These are phyloP conservation scores for Leccinum pellstonianum DNA, from an alignment of 768 basidiomycete genomes.

Conservation along the genomic window DNA sequence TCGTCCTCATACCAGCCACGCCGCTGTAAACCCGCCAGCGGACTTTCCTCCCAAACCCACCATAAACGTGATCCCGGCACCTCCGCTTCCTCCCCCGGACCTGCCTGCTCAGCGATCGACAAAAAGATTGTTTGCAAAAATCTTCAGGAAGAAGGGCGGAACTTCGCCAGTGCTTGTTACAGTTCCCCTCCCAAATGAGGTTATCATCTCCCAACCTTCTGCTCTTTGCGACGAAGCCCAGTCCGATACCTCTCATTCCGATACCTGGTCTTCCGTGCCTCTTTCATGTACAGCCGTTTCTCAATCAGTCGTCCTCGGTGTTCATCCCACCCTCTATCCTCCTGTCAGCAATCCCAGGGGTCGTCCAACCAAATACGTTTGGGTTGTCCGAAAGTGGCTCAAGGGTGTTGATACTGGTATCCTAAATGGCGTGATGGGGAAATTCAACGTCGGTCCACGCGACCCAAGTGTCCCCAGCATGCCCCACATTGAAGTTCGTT, in stretches of 20 bases:
- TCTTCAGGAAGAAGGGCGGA: conserved; percentile 62
- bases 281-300: conserved; percentile 23
- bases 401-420: conserved; percentile 53
- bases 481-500: conserved; percentile 63
- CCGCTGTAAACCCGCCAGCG: background rate
- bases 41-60: conserved; percentile 8
- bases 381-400: conserved; percentile 75
- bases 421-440: conserved; percentile 45
- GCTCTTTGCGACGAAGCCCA: conserved; percentile 19
- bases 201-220: conserved; percentile 19
- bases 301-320: conserved; percentile 58
- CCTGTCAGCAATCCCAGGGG: conserved; percentile 38
- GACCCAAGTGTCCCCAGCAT: conserved; percentile 14
- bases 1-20: conserved; percentile 5
- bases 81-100: conserved; percentile 16
- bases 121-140: conserved; percentile 62
- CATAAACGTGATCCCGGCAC: conserved; percentile 18
- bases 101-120: conserved; percentile 41
- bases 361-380: conserved; percentile 58
- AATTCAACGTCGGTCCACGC: conserved; percentile 32
- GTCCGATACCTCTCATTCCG: conserved; percentile 9
- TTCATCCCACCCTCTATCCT: conserved; percentile 64
- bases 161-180: conserved; percentile 20
- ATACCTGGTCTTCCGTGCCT: conserved; percentile 14
- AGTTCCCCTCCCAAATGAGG: conserved; percentile 29